Evolutionary conservation across 371 early-diverging fungal genomes (phyloP), one percentile per base, ranked within the genome.

Genomic region (Amoeboradix gromovi): DNA sequence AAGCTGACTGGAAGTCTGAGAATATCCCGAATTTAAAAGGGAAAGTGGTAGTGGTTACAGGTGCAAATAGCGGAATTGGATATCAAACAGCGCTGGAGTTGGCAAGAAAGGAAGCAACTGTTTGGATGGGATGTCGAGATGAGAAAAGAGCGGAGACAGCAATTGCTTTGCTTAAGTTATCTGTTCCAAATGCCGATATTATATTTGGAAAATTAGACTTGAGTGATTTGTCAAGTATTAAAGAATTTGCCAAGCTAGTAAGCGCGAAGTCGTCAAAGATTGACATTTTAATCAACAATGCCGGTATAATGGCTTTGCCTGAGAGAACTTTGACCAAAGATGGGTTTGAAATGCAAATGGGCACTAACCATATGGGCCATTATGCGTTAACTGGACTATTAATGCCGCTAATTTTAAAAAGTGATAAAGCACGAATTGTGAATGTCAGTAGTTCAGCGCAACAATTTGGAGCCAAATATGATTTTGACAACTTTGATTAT

Each of bases 291-390:
- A 73, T 83, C 72, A 81, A 81, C 75, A 84, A 84, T 70, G 84
- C 84, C 1, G 89, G 86, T 17, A 77, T 88, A 31, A 86, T 87
- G 87, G 74, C 75, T 27, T 76, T 78, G 17, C 87, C 89, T 0
- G 81, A 78, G 29, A n/a, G 70, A 29, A 75, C 74, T 0, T 71
- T 78, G 28, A 83, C 87, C 1, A 74, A 75, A 31, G 87, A 89
- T 73, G 87, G 85, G 16, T 75, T 83, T 30, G 88, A 90, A 76
- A 71, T 77, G 66, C 88, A 88, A 76, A 85, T 84, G 69, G 85
- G 79, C 0, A 78, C 80, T 65, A 90, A 91, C 76, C 89, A 89
- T 70, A 75, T 90, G 30, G 91, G 85, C 28, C 86, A 85, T 67
- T 82, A 83, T 70, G 80, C 79, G n/a, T 77, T 87, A 69, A 85